These are phyloP conservation scores for Schwanniomyces polymorphus DNA, from an alignment of 805 yeast genomes.

Conservation along the genomic window DNA sequence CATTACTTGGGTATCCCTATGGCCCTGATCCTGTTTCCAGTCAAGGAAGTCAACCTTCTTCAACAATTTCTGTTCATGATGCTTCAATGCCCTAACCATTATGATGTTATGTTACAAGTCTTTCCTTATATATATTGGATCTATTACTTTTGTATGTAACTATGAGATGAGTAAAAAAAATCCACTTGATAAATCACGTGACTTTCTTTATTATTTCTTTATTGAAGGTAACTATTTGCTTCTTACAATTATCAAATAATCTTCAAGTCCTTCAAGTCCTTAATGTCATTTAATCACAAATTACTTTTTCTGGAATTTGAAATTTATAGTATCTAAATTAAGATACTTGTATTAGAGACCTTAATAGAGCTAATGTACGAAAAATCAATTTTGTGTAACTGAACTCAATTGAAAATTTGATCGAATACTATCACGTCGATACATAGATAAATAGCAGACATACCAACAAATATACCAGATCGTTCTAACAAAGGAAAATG, in stretches of 20 bases:
- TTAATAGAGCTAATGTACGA: too few species aligned
- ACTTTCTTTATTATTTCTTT: not conserved
- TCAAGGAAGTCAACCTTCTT: constrained; percentile 95
- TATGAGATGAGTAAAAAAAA: not conserved
- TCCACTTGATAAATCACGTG: not conserved
- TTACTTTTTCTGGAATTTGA: too few species aligned
- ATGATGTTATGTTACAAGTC: constrained; percentile 5
- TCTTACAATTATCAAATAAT: not conserved
- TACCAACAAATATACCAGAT: not conserved
- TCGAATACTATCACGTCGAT: not conserved
- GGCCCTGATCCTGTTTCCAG: constrained; percentile 96
- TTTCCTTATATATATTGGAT: not conserved
- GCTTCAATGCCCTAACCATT: constrained; percentile 87
- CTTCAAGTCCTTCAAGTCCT: not conserved
- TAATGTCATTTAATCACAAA: too few species aligned
- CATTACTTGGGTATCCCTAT: constrained; percentile 96
- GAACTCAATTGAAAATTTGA: not conserved
- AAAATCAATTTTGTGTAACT: not conserved
- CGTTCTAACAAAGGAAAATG: not conserved
- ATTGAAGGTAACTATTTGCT: too few species aligned
- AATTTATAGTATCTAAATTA: too few species aligned
- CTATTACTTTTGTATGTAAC: not conserved
- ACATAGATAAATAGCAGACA: not conserved
- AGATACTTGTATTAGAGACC: too few species aligned
- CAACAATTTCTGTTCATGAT: constrained; percentile 92